Evolutionary conservation across 306 rosid genomes (phyloP).

Genomic region (Cajanus cajan): DNA sequence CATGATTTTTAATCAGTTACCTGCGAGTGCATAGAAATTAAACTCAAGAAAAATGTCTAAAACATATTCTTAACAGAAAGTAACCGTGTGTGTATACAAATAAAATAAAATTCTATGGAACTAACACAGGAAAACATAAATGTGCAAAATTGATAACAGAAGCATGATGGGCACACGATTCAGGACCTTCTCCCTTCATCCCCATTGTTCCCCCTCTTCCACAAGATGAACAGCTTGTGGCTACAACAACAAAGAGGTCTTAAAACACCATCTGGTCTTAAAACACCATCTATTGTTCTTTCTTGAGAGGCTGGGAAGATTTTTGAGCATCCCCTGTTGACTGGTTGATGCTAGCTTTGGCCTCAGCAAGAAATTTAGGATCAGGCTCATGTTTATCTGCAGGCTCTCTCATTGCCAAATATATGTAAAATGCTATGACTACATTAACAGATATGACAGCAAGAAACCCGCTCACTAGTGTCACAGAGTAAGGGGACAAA

Average conservation of each 20-base stretch:
- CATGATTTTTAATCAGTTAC: too few relatives aligned
- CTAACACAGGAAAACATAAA: conserved; percentile 22
- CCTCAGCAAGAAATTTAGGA: conserved; percentile 74
- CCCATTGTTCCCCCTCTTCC: conserved; percentile 23
- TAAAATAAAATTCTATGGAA: conserved; percentile 10
- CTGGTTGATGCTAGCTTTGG: conserved; percentile 74
- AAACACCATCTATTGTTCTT: conserved; percentile 51
- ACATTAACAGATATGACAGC: conserved; percentile 85
- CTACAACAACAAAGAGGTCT: conserved; percentile 18
- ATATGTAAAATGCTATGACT: conserved; percentile 79
- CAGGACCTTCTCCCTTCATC: conserved; percentile 41
- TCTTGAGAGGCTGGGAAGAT: conserved; percentile 54
- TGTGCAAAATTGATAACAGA: conserved; percentile 16
- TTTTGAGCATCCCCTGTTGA: conserved; percentile 36
- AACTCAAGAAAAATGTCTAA: background rate
- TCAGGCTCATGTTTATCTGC: conserved; percentile 74
- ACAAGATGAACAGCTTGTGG: conserved; percentile 5
- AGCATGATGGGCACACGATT: conserved; percentile 22
- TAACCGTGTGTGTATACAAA: background rate
- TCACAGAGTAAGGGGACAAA: conserved; percentile 70
- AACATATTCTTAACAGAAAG: conserved; percentile 21
- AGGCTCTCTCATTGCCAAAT: conserved; percentile 88
- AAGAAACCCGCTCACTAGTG: conserved; percentile 82
- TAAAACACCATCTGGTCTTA: conserved; percentile 16
- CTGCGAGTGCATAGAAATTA: too few relatives aligned